Evolutionary conservation across 306 rosid species (phyloP).

Genomic region (Rosa persica): DNA sequence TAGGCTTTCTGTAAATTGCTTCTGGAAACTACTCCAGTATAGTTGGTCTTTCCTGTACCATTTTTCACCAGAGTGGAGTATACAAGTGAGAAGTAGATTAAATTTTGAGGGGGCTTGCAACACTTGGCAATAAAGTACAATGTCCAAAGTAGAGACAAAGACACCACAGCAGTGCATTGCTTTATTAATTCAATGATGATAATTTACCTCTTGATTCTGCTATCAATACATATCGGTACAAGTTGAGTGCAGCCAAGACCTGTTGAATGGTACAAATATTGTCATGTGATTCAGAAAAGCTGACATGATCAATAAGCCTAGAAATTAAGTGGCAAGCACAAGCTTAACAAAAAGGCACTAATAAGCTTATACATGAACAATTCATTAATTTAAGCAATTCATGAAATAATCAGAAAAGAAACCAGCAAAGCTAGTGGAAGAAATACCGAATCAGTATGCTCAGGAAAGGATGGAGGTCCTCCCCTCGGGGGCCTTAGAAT

Average conservation of each 20-base stretch:
- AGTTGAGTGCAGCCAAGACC: constrained; percentile 86
- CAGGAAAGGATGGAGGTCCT: constrained; percentile 90
- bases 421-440: constrained; percentile 7
- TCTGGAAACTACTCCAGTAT: constrained; percentile 47
- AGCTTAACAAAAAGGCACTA: neutral
- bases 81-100: neutral
- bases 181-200: neutral
- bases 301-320: neutral
- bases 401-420: constrained; percentile 14
- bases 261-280: constrained; percentile 24
- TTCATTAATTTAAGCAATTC: constrained; percentile 10
- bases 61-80: constrained; percentile 2
- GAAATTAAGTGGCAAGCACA: neutral
- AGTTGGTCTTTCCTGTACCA: constrained; percentile 66
- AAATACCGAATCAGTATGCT: constrained; percentile 77
- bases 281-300: neutral
- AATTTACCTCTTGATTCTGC: constrained; percentile 73
- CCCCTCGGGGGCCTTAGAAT: constrained; percentile 78
- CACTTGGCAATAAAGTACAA: neutral
- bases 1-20: constrained; percentile 40
- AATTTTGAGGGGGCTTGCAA: neutral
- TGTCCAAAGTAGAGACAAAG: neutral
- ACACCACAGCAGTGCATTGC: neutral
- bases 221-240: constrained; percentile 73
- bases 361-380: neutral